Evolutionary conservation across 805 yeast species (phyloP), one percentile per base, ranked within the genome.

Genomic region (Ogataea dorogensis): DNA sequence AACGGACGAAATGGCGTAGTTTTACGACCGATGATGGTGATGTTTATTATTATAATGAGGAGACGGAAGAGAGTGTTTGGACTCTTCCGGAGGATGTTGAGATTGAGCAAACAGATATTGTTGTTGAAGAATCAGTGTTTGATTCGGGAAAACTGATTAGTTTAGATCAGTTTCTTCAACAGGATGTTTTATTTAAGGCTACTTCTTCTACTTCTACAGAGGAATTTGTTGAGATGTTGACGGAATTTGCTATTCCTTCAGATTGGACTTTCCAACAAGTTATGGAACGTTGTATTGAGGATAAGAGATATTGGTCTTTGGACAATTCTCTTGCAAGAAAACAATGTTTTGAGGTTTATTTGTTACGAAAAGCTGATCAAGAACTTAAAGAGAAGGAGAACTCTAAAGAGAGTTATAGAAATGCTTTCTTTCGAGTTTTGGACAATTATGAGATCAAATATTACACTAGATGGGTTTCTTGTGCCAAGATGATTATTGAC

Each of bases 31-130:
- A 72, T 9, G 79, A 73, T 5, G 88, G 68, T 8, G 74, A 89
- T 3, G 40, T 67, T 13, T 87, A 87, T 58, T 88, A 84, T 65
- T 81, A 80, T 59, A 83, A 84, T 52, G 64, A 68, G 10, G 59
- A 59, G 17, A 75, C 91, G 0, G 71, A 76, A 5, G 78, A 79
- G 50, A 80, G 93, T 13, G 78, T 81, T 0, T 89, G 96, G 96
- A 84, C 79, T 13, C 59, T 75, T n/a, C 96, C 96, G 0, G 65
- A 55, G 1, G 79, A 70, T 20, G 65, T 75, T 23, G 32, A 8
- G 22, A 36, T n/a, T n/a, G n/a, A 24, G 32, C 30, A 33, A 30
- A 29, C 43, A 33, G 17, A 17, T 13, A 36, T 14, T 19, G 39
- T 25, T 10, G 40, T 19, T 4, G 33, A 34, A 11, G 40, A 37